Evolutionary conservation across 2,329 filamentous ascomycete species (phyloP).

Genomic region (Massarina eburnea): DNA sequence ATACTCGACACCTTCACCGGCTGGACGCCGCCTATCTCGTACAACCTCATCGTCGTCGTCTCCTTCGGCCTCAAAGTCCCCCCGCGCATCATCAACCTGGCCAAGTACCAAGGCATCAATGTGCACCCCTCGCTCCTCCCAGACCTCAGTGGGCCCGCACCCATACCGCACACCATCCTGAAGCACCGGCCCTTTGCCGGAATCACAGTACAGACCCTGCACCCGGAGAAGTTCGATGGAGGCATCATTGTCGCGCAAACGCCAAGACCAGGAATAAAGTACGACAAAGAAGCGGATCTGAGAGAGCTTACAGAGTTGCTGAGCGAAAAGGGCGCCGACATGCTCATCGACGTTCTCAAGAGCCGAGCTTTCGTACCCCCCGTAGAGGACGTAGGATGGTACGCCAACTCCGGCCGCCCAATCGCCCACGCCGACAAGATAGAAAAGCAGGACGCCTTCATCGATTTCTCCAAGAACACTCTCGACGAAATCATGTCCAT

Average conservation of each 20-base stretch:
- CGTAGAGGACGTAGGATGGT: constrained; percentile 43
- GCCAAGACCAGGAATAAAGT: constrained; percentile 54
- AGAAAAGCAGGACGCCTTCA: constrained; percentile 60
- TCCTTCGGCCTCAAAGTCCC: constrained; percentile 94
- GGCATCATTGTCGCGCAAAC: constrained; percentile 73
- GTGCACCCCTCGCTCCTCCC: constrained; percentile 90
- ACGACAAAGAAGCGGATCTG: constrained; percentile 55
- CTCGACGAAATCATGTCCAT: constrained; percentile 58
- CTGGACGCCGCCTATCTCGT: constrained; percentile 59
- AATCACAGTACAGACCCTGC: constrained; percentile 83
- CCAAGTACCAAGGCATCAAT: constrained; percentile 86
- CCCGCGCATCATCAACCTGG: constrained; percentile 66
- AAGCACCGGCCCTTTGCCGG: constrained; percentile 64
- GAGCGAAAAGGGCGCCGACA: constrained; percentile 64
- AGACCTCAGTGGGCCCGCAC: constrained; percentile 82
- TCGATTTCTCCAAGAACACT: constrained; percentile 62
- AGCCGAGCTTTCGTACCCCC: constrained; percentile 67
- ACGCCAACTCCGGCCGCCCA: constrained; percentile 19
- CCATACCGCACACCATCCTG: constrained; percentile 82
- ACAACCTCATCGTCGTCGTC: constrained; percentile 83
- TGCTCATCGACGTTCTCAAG: constrained; percentile 69
- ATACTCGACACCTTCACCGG: constrained; percentile 78
- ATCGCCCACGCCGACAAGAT: constrained; percentile 71
- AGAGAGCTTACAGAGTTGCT: constrained; percentile 51
- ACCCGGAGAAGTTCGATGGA: constrained; percentile 74